Evolutionary conservation across 306 rosid genomes (phyloP).

Genomic region (Begonia peltatifolia): DNA sequence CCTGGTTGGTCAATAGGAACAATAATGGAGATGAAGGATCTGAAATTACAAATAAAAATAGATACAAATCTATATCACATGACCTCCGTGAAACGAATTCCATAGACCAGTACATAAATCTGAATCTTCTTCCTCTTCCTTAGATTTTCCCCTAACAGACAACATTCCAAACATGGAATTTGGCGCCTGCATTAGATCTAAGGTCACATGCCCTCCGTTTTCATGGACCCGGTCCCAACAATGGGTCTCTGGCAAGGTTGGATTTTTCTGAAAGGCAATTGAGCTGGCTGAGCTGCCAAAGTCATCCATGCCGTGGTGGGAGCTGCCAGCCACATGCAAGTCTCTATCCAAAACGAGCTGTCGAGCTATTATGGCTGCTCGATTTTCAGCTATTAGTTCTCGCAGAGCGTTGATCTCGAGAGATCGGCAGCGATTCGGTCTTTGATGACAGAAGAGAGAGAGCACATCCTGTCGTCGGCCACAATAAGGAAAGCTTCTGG

Average conservation of each 20-base stretch:
- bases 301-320: no score
- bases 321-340: background rate
- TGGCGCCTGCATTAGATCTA: conserved; percentile 34
- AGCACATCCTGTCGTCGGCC: conserved; percentile 53
- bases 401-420: conserved; percentile 71
- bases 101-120: conserved; percentile 21
- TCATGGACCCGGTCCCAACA: conserved; percentile 19
- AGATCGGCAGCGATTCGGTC: conserved; percentile 55
- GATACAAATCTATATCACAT: background rate
- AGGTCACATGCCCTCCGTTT: conserved; percentile 14
- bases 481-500: conserved; percentile 19
- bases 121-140: conserved; percentile 30
- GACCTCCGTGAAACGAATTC: conserved; percentile 23
- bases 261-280: conserved; percentile 17
- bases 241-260: conserved; percentile 33
- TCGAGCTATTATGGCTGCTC: conserved; percentile 49
- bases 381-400: conserved; percentile 79
- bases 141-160: conserved; percentile 17
- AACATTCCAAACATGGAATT: conserved; percentile 19
- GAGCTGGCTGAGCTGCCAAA: no score
- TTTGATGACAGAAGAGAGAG: conserved; percentile 98
- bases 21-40: no score
- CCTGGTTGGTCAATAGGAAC: no score
- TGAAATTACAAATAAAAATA: background rate
- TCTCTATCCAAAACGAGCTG: conserved; percentile 43